Conservation (phyloP, 352 stramenopile species). For the Pythium oligandrum region DNA sequence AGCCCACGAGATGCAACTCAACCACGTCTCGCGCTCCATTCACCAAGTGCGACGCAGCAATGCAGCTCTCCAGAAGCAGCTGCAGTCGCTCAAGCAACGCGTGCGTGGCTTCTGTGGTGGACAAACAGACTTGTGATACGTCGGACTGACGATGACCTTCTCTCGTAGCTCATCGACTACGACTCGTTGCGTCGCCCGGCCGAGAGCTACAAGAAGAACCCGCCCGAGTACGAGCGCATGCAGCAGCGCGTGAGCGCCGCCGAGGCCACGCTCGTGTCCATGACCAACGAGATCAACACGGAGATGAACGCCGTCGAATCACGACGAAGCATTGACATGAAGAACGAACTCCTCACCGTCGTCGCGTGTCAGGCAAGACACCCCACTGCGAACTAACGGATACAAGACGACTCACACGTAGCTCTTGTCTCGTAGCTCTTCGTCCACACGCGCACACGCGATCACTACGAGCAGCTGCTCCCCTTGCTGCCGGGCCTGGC, state of each 20-base stretch:
- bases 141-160: too few species aligned
- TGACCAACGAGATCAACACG: constrained; percentile 59
- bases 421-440: constrained; percentile 33
- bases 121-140: too few species aligned
- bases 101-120: constrained; percentile 4
- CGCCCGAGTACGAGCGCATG: constrained; percentile 63
- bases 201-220: constrained; percentile 52
- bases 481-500: constrained; percentile 61
- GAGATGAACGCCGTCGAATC: constrained; percentile 60
- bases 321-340: constrained; percentile 57
- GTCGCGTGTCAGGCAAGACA: constrained; percentile 49
- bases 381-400: too few species aligned
- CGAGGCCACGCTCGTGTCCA: constrained; percentile 37
- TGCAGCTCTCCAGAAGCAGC: constrained; percentile 22
- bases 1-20: constrained; percentile 27
- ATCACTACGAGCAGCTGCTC: constrained; percentile 74
- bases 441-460: constrained; percentile 47
- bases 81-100: constrained; percentile 24
- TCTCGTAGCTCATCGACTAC: constrained; percentile 54
- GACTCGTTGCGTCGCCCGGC: constrained; percentile 62
- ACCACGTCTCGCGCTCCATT: constrained; percentile 26
- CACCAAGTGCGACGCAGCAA: constrained; percentile 25
- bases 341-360: constrained; percentile 75
- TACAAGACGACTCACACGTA: too few species aligned
- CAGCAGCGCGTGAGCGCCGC: constrained; percentile 48